phyloP scores from a whole-genome alignment of 2,329 filamentous ascomycete species.

The Sordariomycetes sp. region DNA sequence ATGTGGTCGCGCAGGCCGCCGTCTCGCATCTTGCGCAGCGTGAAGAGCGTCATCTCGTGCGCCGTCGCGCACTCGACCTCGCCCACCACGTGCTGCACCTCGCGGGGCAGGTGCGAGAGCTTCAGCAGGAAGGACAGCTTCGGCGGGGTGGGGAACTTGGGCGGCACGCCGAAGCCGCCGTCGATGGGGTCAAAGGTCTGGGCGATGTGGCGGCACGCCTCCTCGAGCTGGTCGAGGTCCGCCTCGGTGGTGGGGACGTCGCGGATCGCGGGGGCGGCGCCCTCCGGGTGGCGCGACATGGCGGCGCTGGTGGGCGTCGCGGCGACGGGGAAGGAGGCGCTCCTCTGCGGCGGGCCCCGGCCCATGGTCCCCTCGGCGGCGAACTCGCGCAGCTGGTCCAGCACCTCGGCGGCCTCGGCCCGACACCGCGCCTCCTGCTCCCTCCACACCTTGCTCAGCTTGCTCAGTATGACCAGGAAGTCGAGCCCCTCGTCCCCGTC shows the following conservation, averaged over 20 bases:
- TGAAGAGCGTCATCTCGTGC: conserved; percentile 68
- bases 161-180: conserved; percentile 70
- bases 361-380: conserved; percentile 74
- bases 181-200: conserved; percentile 68
- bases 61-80: conserved; percentile 64
- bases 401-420: conserved; percentile 73
- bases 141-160: conserved; percentile 83
- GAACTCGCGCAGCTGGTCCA: conserved; percentile 73
- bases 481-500: conserved; percentile 49
- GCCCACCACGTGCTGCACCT: conserved; percentile 82
- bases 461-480: conserved; percentile 74
- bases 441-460: conserved; percentile 65
- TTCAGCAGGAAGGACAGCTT: conserved; percentile 77
- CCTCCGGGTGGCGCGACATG: neutral
- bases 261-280: neutral
- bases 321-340: conserved; percentile 1
- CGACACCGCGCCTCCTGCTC: conserved; percentile 77
- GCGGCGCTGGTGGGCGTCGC: conserved; percentile 1
- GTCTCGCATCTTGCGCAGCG: conserved; percentile 60
- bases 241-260: conserved; percentile 50
- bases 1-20: conserved; percentile 46
- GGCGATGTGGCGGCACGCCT: conserved; percentile 73
- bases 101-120: conserved; percentile 57
- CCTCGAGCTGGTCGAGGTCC: conserved; percentile 84
- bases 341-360: conserved; percentile 13